Evolutionary conservation across 2,329 filamentous ascomycete species (phyloP).

Genomic region (Phialophora chinensis): DNA sequence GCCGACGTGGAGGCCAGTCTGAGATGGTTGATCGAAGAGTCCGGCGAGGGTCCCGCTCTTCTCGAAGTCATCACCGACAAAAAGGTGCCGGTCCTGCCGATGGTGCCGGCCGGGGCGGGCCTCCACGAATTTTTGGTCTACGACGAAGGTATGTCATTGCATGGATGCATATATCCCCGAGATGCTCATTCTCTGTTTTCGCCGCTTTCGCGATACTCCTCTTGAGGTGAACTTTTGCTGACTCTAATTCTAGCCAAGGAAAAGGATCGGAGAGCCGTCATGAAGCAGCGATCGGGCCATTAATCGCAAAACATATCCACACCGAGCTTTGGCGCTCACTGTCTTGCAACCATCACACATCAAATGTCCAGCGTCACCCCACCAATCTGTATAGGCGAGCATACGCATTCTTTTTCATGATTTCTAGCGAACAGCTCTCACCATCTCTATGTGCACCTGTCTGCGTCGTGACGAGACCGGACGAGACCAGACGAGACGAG

Average conservation of each 20-base stretch:
- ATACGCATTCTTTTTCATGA: slow-evolving; percentile 16
- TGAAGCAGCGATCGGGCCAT: slow-evolving; percentile 52
- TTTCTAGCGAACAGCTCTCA: background rate
- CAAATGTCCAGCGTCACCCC: background rate
- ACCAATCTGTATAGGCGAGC: slow-evolving; percentile 19
- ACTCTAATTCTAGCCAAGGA: slow-evolving; percentile 63
- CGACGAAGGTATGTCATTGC: slow-evolving; percentile 69
- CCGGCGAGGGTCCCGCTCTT: slow-evolving; percentile 80
- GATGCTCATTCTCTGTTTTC: background rate
- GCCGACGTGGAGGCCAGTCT: slow-evolving; percentile 78
- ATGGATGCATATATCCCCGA: background rate
- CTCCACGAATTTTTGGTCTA: slow-evolving; percentile 94
- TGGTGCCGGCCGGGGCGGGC: slow-evolving; percentile 87
- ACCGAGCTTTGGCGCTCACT: background rate
- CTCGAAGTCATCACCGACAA: slow-evolving; percentile 84
- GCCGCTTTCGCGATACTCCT: background rate
- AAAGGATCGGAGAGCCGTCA: slow-evolving; percentile 68
- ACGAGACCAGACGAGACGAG: background rate
- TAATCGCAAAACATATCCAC: slow-evolving; percentile 1
- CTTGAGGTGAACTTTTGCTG: slow-evolving; percentile 23
- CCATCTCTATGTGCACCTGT: background rate
- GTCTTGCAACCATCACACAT: background rate
- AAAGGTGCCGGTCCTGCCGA: slow-evolving; percentile 84
- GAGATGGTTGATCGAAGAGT: slow-evolving; percentile 82
- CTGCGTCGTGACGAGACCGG: background rate